Evolutionary conservation across 345 rosid species (phyloP).

Genomic region (Hibiscus tridactylites): DNA sequence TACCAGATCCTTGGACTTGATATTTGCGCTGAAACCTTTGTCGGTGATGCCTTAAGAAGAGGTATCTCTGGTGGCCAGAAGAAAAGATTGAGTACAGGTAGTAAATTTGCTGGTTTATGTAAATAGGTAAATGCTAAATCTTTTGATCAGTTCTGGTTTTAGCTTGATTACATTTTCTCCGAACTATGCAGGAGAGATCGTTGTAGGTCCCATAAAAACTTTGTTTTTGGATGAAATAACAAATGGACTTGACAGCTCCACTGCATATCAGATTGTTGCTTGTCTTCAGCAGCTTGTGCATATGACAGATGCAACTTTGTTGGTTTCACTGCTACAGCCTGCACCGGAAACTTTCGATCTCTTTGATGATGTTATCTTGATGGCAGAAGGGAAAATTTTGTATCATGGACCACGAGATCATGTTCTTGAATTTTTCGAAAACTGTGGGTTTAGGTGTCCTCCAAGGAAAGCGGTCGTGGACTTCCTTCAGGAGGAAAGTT

Average conservation of each 20-base stretch:
- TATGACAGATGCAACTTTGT: conserved; percentile 35
- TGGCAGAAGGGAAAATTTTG: conserved; percentile 56
- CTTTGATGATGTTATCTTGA: conserved; percentile 52
- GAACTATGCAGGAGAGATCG: conserved; percentile 45
- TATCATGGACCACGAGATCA: conserved; percentile 46
- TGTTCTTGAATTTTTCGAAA: conserved; percentile 35
- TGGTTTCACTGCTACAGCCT: conserved; percentile 64
- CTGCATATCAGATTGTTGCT: conserved; percentile 49
- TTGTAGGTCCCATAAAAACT: conserved; percentile 55
- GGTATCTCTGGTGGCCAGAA: conserved; percentile 50
- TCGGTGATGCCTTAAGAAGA: conserved; percentile 38
- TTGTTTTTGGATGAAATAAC: conserved; percentile 65
- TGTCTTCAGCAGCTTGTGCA: conserved; percentile 55
- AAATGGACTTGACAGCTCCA: conserved; percentile 61
- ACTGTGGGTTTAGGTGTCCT: conserved; percentile 61
- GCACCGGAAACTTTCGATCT: conserved; percentile 57
- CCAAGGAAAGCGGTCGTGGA: conserved; percentile 53
- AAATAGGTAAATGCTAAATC: no score
- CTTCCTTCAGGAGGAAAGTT: conserved; percentile 49
- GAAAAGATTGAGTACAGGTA: conserved; percentile 41
- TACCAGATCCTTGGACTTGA: conserved; percentile 41
- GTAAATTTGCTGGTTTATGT: no score
- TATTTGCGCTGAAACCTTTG: conserved; percentile 37
- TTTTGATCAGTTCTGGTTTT: no score
- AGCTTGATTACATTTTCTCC: no score